Conservation (phyloP, 2,329 filamentous ascomycete genomes). For the Trichoderma gracile region DNA sequence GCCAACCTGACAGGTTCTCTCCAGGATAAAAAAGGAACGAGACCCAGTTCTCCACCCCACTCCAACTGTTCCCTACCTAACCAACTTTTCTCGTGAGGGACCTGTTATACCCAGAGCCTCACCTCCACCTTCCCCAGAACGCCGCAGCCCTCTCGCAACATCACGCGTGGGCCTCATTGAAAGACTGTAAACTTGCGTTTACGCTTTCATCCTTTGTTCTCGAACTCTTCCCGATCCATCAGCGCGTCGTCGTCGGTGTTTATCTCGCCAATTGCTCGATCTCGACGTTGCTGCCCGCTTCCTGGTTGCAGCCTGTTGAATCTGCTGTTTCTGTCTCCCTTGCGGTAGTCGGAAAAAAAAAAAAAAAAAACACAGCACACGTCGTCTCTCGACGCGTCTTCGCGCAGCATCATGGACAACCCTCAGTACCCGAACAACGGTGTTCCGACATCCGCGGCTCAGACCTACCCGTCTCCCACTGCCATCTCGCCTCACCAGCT, state of each 20-base stretch:
- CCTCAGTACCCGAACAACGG: conserved; percentile 56
- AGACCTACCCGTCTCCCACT: conserved; percentile 54
- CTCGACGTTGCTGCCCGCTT: conserved; percentile 1
- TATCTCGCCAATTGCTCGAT: conserved; percentile 22
- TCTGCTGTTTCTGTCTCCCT: conserved; percentile 6
- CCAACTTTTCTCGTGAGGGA: conserved; percentile 34
- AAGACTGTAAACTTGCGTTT: neutral
- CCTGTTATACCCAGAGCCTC: conserved; percentile 43
- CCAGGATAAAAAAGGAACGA: conserved; percentile 43
- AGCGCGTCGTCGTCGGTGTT: neutral
- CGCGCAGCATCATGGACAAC: conserved; percentile 55
- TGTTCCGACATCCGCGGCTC: conserved; percentile 53
- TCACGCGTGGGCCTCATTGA: conserved; percentile 33
- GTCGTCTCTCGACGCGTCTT: conserved; percentile 35
- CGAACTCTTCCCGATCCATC: neutral
- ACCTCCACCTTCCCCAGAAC: conserved; percentile 39
- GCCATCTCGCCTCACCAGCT: conserved; percentile 55
- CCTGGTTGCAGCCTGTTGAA: neutral
- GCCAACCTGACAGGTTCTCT: conserved; percentile 29
- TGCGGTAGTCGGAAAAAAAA: neutral
- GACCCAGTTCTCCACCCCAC: conserved; percentile 52
- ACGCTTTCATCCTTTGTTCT: conserved; percentile 25
- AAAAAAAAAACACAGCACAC: conserved; percentile 5
- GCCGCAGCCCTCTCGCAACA: conserved; percentile 32
- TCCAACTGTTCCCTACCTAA: conserved; percentile 47